Conservation (phyloP, 225 moss, liverwort and hornwort genomes). For the Rhytidiadelphus loreus region DNA sequence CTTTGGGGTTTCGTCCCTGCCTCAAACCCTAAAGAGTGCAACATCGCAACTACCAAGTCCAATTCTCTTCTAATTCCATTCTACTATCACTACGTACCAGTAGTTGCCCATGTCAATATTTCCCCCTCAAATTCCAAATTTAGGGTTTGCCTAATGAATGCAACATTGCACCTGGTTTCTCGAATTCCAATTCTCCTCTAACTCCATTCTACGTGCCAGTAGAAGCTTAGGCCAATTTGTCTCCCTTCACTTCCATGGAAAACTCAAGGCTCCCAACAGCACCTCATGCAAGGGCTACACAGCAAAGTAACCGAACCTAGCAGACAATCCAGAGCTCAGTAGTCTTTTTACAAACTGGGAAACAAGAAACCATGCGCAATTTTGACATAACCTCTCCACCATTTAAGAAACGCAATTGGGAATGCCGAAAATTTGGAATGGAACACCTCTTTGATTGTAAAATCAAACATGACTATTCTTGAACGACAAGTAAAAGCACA, state of each 20-base stretch:
- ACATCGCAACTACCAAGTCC: not conserved
- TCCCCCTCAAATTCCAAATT: not conserved
- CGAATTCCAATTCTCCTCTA: not conserved
- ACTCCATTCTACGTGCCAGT: not conserved
- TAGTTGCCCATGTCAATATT: not conserved
- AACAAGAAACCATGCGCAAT: not conserved
- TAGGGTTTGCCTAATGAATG: not conserved
- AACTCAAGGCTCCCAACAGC: not conserved
- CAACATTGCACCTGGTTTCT: not conserved
- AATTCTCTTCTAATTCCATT: not conserved
- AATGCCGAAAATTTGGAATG: not conserved
- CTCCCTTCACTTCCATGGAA: not conserved
- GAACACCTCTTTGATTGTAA: not conserved
- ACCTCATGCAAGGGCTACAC: not conserved
- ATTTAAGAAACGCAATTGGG: not conserved
- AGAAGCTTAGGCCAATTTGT: not conserved
- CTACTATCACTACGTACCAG: not conserved
- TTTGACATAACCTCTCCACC: not conserved
- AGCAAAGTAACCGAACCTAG: not conserved
- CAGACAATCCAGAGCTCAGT: not conserved
- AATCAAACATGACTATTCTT: not conserved
- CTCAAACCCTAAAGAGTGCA: conserved; percentile 1
- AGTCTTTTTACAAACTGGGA: not conserved
- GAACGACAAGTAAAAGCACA: not conserved
- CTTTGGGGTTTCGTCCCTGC: not conserved